A percentile compares a stretch with the other conserved stretches of the same genome.
phyloP scores from a whole-genome alignment of 2,329 filamentous ascomycete species.

The Lasiodiplodia sp. region DNA sequence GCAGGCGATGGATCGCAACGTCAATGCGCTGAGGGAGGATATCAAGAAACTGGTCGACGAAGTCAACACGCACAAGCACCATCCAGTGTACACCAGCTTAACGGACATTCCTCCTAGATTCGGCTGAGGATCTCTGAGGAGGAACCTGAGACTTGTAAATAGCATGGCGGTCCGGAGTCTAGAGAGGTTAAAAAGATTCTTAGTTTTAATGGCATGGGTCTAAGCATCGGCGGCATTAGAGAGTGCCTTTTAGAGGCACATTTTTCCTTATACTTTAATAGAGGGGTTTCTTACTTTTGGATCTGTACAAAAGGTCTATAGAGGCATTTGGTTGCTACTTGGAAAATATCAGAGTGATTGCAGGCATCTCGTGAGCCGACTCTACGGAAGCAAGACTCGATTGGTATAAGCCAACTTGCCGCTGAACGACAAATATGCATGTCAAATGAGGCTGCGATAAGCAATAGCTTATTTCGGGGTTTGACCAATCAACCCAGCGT shows the following conservation, averaged over 20 bases:
- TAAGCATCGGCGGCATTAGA: neutral
- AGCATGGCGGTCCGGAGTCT: constrained; percentile 12
- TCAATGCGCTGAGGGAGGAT: constrained; percentile 16
- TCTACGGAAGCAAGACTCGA: too few species aligned
- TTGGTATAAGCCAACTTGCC: neutral
- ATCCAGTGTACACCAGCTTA: neutral
- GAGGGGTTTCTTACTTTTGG: neutral
- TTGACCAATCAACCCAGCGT: neutral
- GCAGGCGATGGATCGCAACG: constrained; percentile 15
- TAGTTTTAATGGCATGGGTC: neutral
- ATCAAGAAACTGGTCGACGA: constrained; percentile 18
- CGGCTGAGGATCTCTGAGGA: neutral
- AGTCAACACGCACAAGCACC: constrained; percentile 20
- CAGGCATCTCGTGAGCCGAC: too few species aligned
- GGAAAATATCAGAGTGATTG: neutral
- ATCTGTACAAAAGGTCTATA: neutral
- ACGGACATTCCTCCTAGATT: constrained; percentile 1
- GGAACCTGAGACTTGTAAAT: neutral
- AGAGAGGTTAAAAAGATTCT: neutral
- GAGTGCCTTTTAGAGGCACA: neutral
- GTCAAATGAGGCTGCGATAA: constrained; percentile 1
- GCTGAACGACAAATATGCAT: constrained; percentile 4
- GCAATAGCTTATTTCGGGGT: neutral
- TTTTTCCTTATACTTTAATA: neutral
- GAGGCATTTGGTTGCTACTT: neutral